These are phyloP conservation scores for Candida fluviatilis DNA, from an alignment of 805 yeast genomes.

Conservation along the genomic window DNA sequence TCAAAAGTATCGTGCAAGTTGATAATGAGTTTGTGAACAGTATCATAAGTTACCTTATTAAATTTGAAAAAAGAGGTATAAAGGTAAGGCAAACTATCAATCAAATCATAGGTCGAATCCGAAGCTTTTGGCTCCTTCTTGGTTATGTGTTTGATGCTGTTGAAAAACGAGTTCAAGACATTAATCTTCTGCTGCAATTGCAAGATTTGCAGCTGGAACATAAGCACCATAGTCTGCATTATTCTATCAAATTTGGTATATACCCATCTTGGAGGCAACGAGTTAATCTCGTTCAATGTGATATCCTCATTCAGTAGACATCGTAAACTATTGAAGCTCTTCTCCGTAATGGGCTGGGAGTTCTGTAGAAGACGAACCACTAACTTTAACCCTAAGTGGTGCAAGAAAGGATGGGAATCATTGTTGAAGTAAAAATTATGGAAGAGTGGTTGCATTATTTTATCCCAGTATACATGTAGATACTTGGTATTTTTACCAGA, in stretches of 20 bases:
- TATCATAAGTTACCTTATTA: constrained; percentile 14
- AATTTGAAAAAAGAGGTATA: constrained; percentile 18
- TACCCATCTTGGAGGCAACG: constrained; percentile 33
- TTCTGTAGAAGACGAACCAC: constrained; percentile 23
- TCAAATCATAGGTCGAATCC: constrained; percentile 26
- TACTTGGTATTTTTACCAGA: constrained; percentile 17
- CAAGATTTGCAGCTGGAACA: constrained; percentile 21
- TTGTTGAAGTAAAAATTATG: constrained; percentile 30
- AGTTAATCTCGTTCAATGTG: constrained; percentile 23
- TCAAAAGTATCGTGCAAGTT: constrained; percentile 31
- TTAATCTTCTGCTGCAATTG: constrained; percentile 20
- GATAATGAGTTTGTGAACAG: constrained; percentile 20
- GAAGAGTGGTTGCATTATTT: constrained; percentile 28
- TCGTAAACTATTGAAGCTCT: constrained; percentile 21
- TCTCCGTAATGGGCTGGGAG: constrained; percentile 15
- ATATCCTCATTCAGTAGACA: constrained; percentile 32
- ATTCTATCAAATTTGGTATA: constrained; percentile 26
- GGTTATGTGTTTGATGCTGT: constrained; percentile 20
- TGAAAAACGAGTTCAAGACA: constrained; percentile 21
- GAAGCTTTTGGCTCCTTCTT: constrained; percentile 28
- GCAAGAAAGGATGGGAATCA: constrained; percentile 19
- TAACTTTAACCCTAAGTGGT: constrained; percentile 26
- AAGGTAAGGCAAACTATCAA: constrained; percentile 26
- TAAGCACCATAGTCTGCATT: constrained; percentile 19
- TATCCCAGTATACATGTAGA: constrained; percentile 35